Percentiles rank a stretch among this genome's conserved stretches.
phyloP scores from a whole-genome alignment of 495 filamentous ascomycete species.

The Penicillium ochrochloron region DNA sequence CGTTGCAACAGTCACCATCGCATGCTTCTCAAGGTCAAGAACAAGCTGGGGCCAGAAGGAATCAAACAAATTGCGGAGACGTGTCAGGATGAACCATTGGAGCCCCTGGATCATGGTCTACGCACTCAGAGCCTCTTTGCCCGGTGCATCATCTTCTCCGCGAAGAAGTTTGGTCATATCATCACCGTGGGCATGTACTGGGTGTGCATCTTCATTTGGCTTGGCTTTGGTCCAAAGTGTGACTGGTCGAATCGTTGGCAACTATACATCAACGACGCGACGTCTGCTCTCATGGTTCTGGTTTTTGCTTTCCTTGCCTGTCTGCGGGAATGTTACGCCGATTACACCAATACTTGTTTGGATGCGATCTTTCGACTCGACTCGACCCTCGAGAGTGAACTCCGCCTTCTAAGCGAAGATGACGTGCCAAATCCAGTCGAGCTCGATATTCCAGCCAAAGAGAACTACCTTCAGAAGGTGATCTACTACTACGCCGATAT shows the following conservation, averaged over 20 bases:
- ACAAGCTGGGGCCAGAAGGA: conserved; percentile 23
- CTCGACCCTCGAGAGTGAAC: conserved; percentile 37
- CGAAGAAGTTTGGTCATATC: conserved; percentile 36
- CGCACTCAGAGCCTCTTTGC: conserved; percentile 25
- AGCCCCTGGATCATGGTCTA: conserved; percentile 21
- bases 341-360: conserved; percentile 34
- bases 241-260: conserved; percentile 41
- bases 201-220: conserved; percentile 42
- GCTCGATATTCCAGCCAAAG: conserved; percentile 30
- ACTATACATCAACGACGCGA: conserved; percentile 46
- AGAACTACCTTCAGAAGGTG: conserved; percentile 28
- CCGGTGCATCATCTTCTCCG: conserved; percentile 23
- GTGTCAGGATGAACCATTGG: conserved; percentile 14
- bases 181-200: conserved; percentile 36
- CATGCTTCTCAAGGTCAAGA: conserved; percentile 31
- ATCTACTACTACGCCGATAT: conserved; percentile 44
- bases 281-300: conserved; percentile 41
- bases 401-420: conserved; percentile 35
- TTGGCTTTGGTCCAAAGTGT: conserved; percentile 35
- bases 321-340: conserved; percentile 41
- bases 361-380: conserved; percentile 42
- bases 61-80: conserved; percentile 11
- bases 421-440: conserved; percentile 27
- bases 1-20: conserved; percentile 35
- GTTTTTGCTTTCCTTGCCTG: conserved; percentile 44